These are phyloP conservation scores for Tolypocladium inflatum DNA, from an alignment of 2,329 filamentous ascomycete species.

Conservation along the genomic window DNA sequence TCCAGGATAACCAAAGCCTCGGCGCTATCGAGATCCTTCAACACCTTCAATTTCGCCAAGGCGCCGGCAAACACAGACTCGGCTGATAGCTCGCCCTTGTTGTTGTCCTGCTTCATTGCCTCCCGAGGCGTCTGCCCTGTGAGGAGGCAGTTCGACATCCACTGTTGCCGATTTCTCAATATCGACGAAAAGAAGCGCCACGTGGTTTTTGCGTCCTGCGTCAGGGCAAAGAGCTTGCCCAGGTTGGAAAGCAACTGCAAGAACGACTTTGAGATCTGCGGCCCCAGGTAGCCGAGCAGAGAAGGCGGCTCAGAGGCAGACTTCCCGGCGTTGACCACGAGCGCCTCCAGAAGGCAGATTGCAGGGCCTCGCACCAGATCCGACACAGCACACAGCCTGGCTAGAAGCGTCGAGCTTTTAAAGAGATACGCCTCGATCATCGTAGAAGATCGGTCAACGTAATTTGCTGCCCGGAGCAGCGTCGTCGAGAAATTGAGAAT, in stretches of 20 bases:
- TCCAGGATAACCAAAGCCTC: conserved; percentile 70
- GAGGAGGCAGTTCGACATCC: conserved; percentile 88
- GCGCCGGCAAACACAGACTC: conserved; percentile 67
- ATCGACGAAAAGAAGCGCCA: conserved; percentile 85
- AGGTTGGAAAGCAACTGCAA: conserved; percentile 68
- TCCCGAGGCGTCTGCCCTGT: conserved; percentile 80
- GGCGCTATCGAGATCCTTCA: conserved; percentile 53
- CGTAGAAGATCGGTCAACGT: conserved; percentile 52
- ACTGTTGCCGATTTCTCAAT: conserved; percentile 84
- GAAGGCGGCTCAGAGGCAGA: conserved; percentile 74
- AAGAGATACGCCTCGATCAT: conserved; percentile 72
- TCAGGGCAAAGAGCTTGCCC: conserved; percentile 63
- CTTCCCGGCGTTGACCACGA: conserved; percentile 62
- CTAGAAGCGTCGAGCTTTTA: conserved; percentile 67
- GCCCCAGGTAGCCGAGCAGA: conserved; percentile 79
- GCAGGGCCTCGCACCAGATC: conserved; percentile 57
- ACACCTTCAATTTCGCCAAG: conserved; percentile 56
- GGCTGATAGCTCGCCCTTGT: conserved; percentile 36
- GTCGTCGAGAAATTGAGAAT: conserved; percentile 58
- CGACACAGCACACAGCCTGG: conserved; percentile 64
- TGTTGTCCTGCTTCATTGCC: conserved; percentile 49
- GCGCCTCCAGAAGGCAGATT: conserved; percentile 59
- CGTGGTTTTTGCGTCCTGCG: conserved; percentile 54
- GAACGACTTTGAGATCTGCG: conserved; percentile 75
- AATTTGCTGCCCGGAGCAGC: conserved; percentile 60